Percentiles rank a stretch among this genome's conserved stretches.
These are phyloP conservation scores for Lathyrus oleraceus DNA, from an alignment of 306 rosid species.

Conservation along the genomic window DNA sequence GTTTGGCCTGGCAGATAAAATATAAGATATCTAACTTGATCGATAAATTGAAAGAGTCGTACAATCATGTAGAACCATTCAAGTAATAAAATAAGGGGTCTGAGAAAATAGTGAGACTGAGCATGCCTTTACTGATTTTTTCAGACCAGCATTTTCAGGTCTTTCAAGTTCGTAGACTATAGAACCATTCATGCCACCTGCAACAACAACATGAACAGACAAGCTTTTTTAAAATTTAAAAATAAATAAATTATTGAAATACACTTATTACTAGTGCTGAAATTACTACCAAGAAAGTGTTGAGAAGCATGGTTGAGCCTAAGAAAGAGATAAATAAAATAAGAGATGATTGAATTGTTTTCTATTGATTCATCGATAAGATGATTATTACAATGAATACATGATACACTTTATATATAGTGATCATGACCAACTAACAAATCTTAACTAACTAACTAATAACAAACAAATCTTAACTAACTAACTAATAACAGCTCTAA, in stretches of 20 bases:
- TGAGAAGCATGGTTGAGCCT: too few relatives aligned
- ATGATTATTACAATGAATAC: too few relatives aligned
- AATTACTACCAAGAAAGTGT: background rate
- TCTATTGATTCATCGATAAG: too few relatives aligned
- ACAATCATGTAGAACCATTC: background rate
- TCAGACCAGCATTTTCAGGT: conserved; percentile 83
- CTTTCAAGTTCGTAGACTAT: conserved; percentile 79
- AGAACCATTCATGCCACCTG: conserved; percentile 99
- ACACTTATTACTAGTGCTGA: background rate
- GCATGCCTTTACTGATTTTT: conserved; percentile 74
- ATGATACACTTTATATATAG: too few relatives aligned
- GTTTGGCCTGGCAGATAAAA: conserved; percentile 28
- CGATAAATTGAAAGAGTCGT: conserved; percentile 2
- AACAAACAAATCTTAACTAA: too few relatives aligned
- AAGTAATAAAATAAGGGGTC: conserved; percentile 6
- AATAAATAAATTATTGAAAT: background rate
- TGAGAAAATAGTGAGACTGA: conserved; percentile 35
- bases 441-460: too few relatives aligned
- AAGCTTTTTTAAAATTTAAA: background rate
- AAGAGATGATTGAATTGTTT: too few relatives aligned
- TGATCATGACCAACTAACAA: too few relatives aligned
- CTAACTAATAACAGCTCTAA: too few relatives aligned
- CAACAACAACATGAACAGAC: conserved; percentile 38
- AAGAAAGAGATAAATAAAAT: too few relatives aligned
- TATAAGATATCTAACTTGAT: conserved; percentile 28